Base-by-base conservation (phyloP, 768 basidiomycete genomes). In the Serpula lacrymans region DNA sequence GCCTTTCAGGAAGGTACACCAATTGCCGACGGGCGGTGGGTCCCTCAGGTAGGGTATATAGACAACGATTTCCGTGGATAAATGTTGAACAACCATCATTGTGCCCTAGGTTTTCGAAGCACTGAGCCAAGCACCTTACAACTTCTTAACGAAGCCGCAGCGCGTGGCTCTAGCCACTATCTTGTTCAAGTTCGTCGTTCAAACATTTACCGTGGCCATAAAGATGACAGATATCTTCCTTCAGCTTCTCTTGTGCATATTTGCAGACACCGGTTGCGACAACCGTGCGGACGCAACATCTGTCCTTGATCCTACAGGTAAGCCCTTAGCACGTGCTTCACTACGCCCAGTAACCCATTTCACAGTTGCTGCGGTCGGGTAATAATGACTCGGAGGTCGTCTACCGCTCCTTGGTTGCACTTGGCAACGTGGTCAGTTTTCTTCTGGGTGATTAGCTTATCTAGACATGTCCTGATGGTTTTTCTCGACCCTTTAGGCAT, bases 111-210 rank as follows among this genome's bases (percentile, higher is more conserved):
- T 88, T 26, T 64, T 89, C 17, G 71, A 71, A 34, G 63, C 67
- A 21, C 51, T 91, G 37, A 53, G 58, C 20, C 67, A 75, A 30
- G 72, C 65, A 5, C 70, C 77, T 1, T 82, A 80, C 42, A 57
- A 66, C 14, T 62, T 67, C 3, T 63, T 89, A 51, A 77, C 74
- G 27, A 93, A 88, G 61, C 65, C 70, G 3, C 85, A 85, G 35
- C 77, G 88, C 22, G 70, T 90, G 3, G 86, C 90, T 1, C 55
- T 93, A 34, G 82, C 87, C 4, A 94, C 93, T 0, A 65, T 93
- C 25, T 62, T 88, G 23, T 82, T 97, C 66, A 98, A 98, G 95
- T 98, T 50, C 52, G 86, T 72, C 13, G n/a, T n/a, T n/a, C n/a
- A n/a, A n/a, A n/a, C n/a, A n/a, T 23, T 13, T 10, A 24, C 42